Conservation (phyloP, 139 green algal species). For the Haematococcus lacustris region DNA sequence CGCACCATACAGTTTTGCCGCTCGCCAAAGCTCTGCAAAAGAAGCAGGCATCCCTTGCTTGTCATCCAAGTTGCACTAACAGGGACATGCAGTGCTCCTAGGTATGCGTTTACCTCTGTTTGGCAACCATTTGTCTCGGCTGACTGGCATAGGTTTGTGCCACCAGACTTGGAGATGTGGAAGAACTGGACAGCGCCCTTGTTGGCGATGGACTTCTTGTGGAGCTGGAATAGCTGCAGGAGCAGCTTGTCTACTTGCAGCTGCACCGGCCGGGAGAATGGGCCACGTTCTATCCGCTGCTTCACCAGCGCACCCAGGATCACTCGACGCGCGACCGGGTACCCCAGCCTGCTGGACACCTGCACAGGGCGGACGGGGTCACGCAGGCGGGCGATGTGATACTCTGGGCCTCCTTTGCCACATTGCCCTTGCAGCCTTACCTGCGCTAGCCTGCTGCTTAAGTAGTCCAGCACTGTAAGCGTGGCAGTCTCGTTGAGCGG, state of each 20-base stretch:
- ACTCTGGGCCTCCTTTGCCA: no score
- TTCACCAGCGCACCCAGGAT: conserved; percentile 10
- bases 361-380: background rate
- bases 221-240: conserved; percentile 26
- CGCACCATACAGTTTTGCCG: conserved; percentile 29
- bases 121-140: conserved; percentile 27
- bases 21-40: conserved; percentile 17
- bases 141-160: conserved; percentile 29
- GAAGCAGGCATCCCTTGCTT: no score
- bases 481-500: conserved; percentile 3
- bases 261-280: conserved; percentile 1
- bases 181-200: conserved; percentile 32
- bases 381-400: no score
- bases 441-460: background rate
- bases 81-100: no score
- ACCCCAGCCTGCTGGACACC: conserved; percentile 12
- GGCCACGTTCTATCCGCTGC: conserved; percentile 5
- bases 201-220: conserved; percentile 12
- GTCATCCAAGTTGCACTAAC: no score
- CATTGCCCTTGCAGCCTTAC: background rate
- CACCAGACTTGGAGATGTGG: conserved; percentile 36
- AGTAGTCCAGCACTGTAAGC: background rate
- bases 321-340: conserved; percentile 9
- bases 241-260: conserved; percentile 11
- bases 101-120: no score